These are phyloP conservation scores for Jaltomata sinuosa DNA, from an alignment of 257 asterid species.

Conservation along the genomic window DNA sequence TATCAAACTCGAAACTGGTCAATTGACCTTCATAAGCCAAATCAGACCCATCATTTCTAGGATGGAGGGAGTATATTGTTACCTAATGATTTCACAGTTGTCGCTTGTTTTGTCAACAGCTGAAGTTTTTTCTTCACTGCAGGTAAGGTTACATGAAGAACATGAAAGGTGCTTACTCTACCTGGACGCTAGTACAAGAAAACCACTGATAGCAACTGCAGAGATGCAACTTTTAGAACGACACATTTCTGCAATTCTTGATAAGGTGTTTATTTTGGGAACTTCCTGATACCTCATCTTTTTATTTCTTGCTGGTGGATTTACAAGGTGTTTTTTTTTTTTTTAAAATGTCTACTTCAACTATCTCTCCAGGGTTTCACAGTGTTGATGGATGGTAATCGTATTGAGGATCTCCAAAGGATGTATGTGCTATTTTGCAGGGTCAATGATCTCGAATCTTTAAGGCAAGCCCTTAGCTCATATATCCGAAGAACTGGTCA, in stretches of 20 bases:
- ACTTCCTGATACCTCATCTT: neutral
- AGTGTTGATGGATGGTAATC: constrained; percentile 82
- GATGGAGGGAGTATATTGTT: neutral
- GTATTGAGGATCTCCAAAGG: constrained; percentile 85
- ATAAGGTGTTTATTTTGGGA: constrained; percentile 64
- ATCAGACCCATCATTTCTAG: neutral
- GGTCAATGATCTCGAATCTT: constrained; percentile 74
- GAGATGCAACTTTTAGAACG: constrained; percentile 82
- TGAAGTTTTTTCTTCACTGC: neutral
- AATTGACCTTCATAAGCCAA: neutral
- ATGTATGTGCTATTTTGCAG: constrained; percentile 65
- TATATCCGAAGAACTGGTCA: constrained; percentile 90
- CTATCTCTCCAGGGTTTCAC: constrained; percentile 74
- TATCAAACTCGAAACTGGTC: neutral
- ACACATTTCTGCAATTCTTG: constrained; percentile 75
- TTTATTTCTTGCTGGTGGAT: neutral
- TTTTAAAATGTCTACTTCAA: constrained; percentile 49
- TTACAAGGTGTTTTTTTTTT: neutral
- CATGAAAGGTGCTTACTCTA: constrained; percentile 84
- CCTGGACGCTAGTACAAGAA: constrained; percentile 72
- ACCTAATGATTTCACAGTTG: neutral
- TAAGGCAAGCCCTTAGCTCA: constrained; percentile 71
- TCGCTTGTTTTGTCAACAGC: neutral
- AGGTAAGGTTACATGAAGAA: constrained; percentile 96
- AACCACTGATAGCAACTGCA: constrained; percentile 78